Evolutionary conservation across 352 stramenopile species (phyloP).

Genomic region (Pythium aquatile): DNA sequence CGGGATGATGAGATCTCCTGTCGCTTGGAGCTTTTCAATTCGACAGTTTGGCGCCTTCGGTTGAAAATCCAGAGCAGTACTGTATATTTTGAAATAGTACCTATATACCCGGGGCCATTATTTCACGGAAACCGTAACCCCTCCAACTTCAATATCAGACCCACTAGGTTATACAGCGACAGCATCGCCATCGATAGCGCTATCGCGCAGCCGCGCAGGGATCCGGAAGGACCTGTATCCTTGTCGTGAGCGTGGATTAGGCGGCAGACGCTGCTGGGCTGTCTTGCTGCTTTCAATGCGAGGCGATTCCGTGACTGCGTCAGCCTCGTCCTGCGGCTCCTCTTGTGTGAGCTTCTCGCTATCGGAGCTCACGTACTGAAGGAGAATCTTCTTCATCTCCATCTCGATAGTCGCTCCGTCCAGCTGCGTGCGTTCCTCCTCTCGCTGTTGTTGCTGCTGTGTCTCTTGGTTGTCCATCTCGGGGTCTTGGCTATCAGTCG

Average conservation of each 20-base stretch:
- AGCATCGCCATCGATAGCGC: not conserved
- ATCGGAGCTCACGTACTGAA: slow-evolving; percentile 26
- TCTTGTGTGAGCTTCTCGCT: slow-evolving; percentile 3
- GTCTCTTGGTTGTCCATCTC: slow-evolving; percentile 11
- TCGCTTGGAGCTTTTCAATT: not conserved
- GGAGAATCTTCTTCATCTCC: slow-evolving; percentile 61
- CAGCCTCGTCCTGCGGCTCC: slow-evolving; percentile 26
- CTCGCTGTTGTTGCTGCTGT: not conserved
- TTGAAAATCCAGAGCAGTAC: not conserved
- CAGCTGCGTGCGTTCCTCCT: slow-evolving; percentile 11
- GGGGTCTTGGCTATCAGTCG: slow-evolving; percentile 14
- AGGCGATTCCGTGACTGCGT: slow-evolving; percentile 34
- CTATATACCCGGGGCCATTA: too few species aligned
- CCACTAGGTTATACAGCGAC: slow-evolving; percentile 1
- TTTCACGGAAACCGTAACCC: not conserved
- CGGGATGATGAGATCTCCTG: not conserved
- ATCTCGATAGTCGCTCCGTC: slow-evolving; percentile 40
- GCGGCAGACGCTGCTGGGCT: slow-evolving; percentile 48
- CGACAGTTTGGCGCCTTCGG: slow-evolving; percentile 2
- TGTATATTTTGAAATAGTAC: not conserved
- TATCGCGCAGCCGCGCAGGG: slow-evolving; percentile 28
- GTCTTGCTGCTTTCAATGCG: slow-evolving; percentile 43
- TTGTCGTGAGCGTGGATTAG: slow-evolving; percentile 41
- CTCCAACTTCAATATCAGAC: not conserved
- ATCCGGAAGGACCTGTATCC: slow-evolving; percentile 59